phyloP scores from a whole-genome alignment of 1,139 yeast species.

The Lizanozyma gosingica region DNA sequence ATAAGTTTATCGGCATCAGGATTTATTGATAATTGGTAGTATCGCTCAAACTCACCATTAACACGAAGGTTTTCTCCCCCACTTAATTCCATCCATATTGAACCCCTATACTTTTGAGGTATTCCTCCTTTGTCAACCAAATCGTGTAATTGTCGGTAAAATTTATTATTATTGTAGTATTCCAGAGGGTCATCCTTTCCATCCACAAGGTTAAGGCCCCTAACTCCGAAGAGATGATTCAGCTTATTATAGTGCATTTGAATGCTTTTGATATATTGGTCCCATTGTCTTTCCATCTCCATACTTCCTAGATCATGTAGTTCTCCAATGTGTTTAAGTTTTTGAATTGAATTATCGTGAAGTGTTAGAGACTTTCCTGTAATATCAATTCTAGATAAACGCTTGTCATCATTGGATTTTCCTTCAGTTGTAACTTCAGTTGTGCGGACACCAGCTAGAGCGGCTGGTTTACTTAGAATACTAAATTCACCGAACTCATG shows the following conservation, averaged over 20 bases:
- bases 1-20: conserved; percentile 12
- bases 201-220: conserved; percentile 19
- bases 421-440: conserved; percentile 1
- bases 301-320: conserved; percentile 25
- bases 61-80: conserved; percentile 39
- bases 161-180: conserved; percentile 8
- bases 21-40: conserved; percentile 6
- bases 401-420: background rate
- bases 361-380: background rate
- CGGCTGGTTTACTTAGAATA: background rate
- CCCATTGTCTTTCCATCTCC: conserved; percentile 26
- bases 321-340: conserved; percentile 23
- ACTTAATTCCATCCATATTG: conserved; percentile 47
- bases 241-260: conserved; percentile 19
- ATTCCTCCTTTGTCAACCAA: conserved; percentile 37
- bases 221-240: conserved; percentile 31
- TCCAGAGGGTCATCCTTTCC: background rate
- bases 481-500: background rate
- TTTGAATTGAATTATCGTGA: conserved; percentile 12
- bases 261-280: conserved; percentile 19
- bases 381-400: background rate
- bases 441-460: background rate
- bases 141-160: conserved; percentile 23
- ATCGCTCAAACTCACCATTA: conserved; percentile 42
- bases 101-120: conserved; percentile 39